Percentiles rank a stretch among this genome's conserved stretches.
phyloP scores from a whole-genome alignment of 1,139 yeast genomes.

The Blastobotrys petasosporus region DNA sequence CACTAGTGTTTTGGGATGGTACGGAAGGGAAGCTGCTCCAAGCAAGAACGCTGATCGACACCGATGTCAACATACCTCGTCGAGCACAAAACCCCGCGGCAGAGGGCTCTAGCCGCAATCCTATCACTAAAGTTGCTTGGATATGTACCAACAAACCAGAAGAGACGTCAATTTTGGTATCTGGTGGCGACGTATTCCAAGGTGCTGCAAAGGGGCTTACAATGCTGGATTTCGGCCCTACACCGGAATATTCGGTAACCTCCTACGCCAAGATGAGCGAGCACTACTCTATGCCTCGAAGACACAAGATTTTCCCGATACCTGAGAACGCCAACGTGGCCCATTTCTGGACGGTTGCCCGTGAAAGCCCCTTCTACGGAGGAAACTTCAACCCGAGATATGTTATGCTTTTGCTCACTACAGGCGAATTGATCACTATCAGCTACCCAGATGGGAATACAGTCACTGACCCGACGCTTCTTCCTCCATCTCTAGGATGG shows the following conservation, averaged over 20 bases:
- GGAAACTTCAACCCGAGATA: slow-evolving; percentile 42
- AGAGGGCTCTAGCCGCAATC: slow-evolving; percentile 27
- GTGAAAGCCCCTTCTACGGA: slow-evolving; percentile 42
- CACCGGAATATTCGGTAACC: slow-evolving; percentile 72
- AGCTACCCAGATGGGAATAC: slow-evolving; percentile 51
- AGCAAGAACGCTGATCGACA: slow-evolving; percentile 67
- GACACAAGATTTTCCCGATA: slow-evolving; percentile 50
- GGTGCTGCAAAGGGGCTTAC: slow-evolving; percentile 50
- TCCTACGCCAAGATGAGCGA: slow-evolving; percentile 78
- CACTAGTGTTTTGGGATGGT: slow-evolving; percentile 90
- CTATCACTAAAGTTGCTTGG: slow-evolving; percentile 53
- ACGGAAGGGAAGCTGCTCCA: slow-evolving; percentile 64
- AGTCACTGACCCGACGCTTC: slow-evolving; percentile 50
- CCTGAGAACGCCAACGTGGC: slow-evolving; percentile 39
- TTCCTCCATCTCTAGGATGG: slow-evolving; percentile 79
- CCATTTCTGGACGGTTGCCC: slow-evolving; percentile 48
- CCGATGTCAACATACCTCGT: slow-evolving; percentile 53
- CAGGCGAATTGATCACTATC: slow-evolving; percentile 52
- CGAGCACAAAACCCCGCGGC: slow-evolving; percentile 12
- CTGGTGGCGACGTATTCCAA: slow-evolving; percentile 55
- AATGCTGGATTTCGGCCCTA: slow-evolving; percentile 70
- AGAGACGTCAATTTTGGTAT: slow-evolving; percentile 62
- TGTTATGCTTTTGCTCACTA: slow-evolving; percentile 51
- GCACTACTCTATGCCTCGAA: slow-evolving; percentile 63
- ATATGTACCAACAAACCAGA: slow-evolving; percentile 76